Percentiles rank a stretch among this genome's conserved stretches.
Conservation (phyloP, 108 stramenopile genomes). For the Cyclotella choctawhatcheeana region DNA sequence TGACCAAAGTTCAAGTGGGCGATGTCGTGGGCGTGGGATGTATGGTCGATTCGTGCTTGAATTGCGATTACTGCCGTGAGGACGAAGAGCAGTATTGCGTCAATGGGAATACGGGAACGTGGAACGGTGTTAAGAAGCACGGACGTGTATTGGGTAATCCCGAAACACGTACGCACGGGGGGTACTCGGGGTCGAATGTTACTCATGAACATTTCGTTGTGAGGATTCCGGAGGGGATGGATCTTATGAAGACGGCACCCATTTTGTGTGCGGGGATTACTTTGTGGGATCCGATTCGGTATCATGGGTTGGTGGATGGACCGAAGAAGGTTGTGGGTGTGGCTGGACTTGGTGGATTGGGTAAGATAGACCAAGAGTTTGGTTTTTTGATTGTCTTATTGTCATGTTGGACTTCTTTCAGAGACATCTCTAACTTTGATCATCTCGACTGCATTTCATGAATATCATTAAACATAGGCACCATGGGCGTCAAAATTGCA, state of each 20-base stretch:
- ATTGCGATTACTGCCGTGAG: conserved; percentile 56
- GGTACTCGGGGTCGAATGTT: not conserved
- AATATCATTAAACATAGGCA: not conserved
- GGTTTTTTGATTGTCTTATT: too few species aligned
- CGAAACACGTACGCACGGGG: not conserved
- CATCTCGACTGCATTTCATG: too few species aligned
- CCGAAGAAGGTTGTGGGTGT: conserved; percentile 2
- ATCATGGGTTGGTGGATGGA: conserved; percentile 4
- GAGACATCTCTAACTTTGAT: too few species aligned
- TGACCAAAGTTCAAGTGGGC: conserved; percentile 67
- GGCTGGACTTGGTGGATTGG: not conserved
- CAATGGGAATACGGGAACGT: not conserved
- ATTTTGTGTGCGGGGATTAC: conserved; percentile 3
- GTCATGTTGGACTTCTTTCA: too few species aligned
- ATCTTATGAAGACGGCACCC: not conserved
- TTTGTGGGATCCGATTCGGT: not conserved
- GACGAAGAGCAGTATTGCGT: conserved; percentile 2
- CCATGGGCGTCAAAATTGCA: conserved; percentile 7
- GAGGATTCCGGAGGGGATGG: conserved; percentile 1
- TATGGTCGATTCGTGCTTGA: conserved; percentile 60
- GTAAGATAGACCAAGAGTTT: too few species aligned
- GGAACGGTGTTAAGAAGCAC: not conserved
- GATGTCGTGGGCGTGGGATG: conserved; percentile 75
- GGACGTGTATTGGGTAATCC: not conserved
- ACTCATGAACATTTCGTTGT: conserved; percentile 3